Percentiles rank a stretch among this genome's conserved stretches.
phyloP scores from a whole-genome alignment of 2,329 filamentous ascomycete genomes.

The Alternaria sp. region DNA sequence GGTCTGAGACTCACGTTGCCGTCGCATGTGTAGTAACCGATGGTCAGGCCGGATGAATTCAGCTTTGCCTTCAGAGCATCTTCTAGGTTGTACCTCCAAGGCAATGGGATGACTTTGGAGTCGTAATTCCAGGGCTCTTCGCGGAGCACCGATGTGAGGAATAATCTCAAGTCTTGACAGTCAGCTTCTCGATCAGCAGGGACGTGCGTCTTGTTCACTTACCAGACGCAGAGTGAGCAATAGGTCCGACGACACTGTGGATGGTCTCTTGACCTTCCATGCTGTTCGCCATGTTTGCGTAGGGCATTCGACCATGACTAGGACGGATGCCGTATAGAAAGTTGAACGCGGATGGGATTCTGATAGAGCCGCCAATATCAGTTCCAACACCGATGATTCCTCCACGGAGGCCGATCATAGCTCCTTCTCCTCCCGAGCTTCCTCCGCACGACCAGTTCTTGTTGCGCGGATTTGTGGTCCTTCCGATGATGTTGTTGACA shows the following conservation, averaged over 20 bases:
- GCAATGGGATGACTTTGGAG: slow-evolving; percentile 68
- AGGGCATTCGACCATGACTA: slow-evolving; percentile 47
- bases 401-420: slow-evolving; percentile 61
- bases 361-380: slow-evolving; percentile 63
- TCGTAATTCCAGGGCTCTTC: slow-evolving; percentile 70
- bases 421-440: slow-evolving; percentile 65
- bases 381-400: slow-evolving; percentile 65
- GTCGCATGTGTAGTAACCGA: slow-evolving; percentile 58
- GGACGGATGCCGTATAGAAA: slow-evolving; percentile 64
- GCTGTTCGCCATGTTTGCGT: slow-evolving; percentile 57
- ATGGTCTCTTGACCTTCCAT: slow-evolving; percentile 68
- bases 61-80: slow-evolving; percentile 11
- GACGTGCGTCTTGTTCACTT: neutral
- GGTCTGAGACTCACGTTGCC: slow-evolving; percentile 8
- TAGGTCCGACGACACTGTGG: slow-evolving; percentile 65
- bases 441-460: slow-evolving; percentile 60
- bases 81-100: slow-evolving; percentile 56
- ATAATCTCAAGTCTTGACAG: slow-evolving; percentile 48
- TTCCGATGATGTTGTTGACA: slow-evolving; percentile 58
- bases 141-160: slow-evolving; percentile 63
- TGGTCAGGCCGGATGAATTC: slow-evolving; percentile 57
- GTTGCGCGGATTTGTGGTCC: slow-evolving; percentile 64
- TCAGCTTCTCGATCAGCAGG: neutral
- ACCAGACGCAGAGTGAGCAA: slow-evolving; percentile 32
- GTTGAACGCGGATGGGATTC: slow-evolving; percentile 66